Evolutionary conservation across 805 yeast species (phyloP).

Genomic region (Geotrichum ghanense): DNA sequence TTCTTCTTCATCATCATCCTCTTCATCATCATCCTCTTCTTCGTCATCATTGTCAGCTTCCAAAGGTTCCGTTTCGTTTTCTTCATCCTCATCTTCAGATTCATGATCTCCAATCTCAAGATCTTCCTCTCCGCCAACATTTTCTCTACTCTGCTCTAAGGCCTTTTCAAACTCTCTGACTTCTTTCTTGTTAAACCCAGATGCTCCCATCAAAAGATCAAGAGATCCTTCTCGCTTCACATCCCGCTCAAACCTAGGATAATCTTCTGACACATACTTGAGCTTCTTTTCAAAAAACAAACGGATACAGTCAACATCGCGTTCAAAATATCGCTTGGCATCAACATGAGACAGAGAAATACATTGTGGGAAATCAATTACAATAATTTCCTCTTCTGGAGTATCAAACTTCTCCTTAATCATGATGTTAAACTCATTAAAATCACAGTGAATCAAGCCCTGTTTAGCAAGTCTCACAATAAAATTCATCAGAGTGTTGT

Average conservation of each 20-base stretch:
- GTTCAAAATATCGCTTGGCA: constrained; percentile 75
- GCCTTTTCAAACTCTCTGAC: constrained; percentile 67
- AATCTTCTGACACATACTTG: constrained; percentile 67
- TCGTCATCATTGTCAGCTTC: too few relatives aligned
- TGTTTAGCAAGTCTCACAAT: constrained; percentile 72
- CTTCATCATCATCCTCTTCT: constrained; percentile 8
- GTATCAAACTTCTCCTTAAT: constrained; percentile 40
- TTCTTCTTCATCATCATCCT: constrained; percentile 16
- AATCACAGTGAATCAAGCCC: constrained; percentile 95
- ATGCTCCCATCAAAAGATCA: constrained; percentile 84
- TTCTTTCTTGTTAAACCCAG: constrained; percentile 62
- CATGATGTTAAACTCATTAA: constrained; percentile 92
- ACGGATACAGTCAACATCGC: constrained; percentile 88
- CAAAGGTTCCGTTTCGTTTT: constrained; percentile 1
- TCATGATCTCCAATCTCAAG: constrained; percentile 11
- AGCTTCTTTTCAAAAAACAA: constrained; percentile 72
- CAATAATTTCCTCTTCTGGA: constrained; percentile 63
- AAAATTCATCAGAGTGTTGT: constrained; percentile 78
- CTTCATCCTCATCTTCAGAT: constrained; percentile 25
- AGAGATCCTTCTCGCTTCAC: constrained; percentile 54
- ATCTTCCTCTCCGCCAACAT: constrained; percentile 27
- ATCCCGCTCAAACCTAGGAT: constrained; percentile 73
- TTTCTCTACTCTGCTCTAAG: constrained; percentile 33
- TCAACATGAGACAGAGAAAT: constrained; percentile 84
- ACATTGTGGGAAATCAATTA: constrained; percentile 98